Evolutionary conservation across 495 filamentous ascomycete species (phyloP).

Genomic region (Chlorociboria aeruginascens): DNA sequence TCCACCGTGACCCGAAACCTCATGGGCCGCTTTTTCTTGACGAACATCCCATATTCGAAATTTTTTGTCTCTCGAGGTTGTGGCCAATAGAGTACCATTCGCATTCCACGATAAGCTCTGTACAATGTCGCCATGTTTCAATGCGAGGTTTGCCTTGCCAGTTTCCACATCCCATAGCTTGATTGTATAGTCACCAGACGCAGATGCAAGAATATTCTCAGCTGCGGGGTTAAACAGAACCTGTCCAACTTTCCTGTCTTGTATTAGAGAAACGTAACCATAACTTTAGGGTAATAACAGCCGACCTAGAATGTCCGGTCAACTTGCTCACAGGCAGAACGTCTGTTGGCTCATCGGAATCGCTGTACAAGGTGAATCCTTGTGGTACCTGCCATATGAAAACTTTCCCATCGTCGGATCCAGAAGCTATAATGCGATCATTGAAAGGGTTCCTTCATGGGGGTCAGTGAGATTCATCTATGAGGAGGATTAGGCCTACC

Average conservation of each 20-base stretch:
- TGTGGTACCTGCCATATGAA: constrained; percentile 94
- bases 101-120: constrained; percentile 95
- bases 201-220: constrained; percentile 88
- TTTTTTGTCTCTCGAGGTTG: constrained; percentile 96
- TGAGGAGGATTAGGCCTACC: constrained; percentile 41
- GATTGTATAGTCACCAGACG: constrained; percentile 88
- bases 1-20: constrained; percentile 73
- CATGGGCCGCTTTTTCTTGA: constrained; percentile 78
- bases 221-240: constrained; percentile 96
- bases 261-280: constrained; percentile 3
- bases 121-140: constrained; percentile 82
- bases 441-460: constrained; percentile 78
- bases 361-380: constrained; percentile 69
- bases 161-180: constrained; percentile 92
- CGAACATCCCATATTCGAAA: constrained; percentile 93
- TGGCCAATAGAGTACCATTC: constrained; percentile 78
- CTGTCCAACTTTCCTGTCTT: constrained; percentile 77
- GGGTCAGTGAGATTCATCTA: constrained; percentile 21
- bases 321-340: constrained; percentile 72
- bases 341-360: constrained; percentile 71
- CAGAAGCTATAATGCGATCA: constrained; percentile 83
- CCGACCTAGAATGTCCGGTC: constrained; percentile 56
- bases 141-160: constrained; percentile 54
- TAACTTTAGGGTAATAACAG: no score
- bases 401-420: constrained; percentile 92